Conservation (phyloP, 208 protist species). For the Crithidia bombi region DNA sequence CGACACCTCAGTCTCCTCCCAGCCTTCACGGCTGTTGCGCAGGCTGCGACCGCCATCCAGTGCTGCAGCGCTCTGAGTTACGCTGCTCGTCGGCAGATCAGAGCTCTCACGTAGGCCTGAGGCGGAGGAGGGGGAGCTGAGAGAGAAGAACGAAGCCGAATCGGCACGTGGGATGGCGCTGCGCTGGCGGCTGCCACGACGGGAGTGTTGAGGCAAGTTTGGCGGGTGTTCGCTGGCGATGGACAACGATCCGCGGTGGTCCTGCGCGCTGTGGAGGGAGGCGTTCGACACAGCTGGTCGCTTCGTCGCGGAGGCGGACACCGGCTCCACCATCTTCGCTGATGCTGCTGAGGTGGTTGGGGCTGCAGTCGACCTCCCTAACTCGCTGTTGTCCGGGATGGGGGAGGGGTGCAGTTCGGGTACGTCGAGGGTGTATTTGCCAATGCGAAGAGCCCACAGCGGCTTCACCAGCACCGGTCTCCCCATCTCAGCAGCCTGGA, state of each 20-base stretch:
- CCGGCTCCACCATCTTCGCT: background rate
- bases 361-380: background rate
- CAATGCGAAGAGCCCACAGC: constrained; percentile 37
- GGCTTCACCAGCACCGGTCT: constrained; percentile 38
- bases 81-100: background rate
- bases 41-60: background rate
- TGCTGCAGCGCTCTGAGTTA: background rate
- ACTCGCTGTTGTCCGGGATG: background rate
- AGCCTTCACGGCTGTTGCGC: constrained; percentile 7
- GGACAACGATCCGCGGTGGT: background rate
- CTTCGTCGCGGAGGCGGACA: background rate
- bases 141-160: constrained; percentile 21
- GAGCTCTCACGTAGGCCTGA: constrained; percentile 9
- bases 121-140: constrained; percentile 16
- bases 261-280: background rate
- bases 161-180: background rate
- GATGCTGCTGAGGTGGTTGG: background rate
- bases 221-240: background rate
- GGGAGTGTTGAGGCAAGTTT: background rate
- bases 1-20: constrained; percentile 8
- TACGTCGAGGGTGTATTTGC: constrained; percentile 25
- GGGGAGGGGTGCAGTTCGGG: constrained; percentile 10
- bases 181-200: background rate
- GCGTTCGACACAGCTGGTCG: background rate
- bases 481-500: constrained; percentile 28